A percentile compares a stretch with the other conserved stretches of the same genome.
phyloP scores from a whole-genome alignment of 2,329 filamentous ascomycete species.

The Aspergillus eucalypticola region DNA sequence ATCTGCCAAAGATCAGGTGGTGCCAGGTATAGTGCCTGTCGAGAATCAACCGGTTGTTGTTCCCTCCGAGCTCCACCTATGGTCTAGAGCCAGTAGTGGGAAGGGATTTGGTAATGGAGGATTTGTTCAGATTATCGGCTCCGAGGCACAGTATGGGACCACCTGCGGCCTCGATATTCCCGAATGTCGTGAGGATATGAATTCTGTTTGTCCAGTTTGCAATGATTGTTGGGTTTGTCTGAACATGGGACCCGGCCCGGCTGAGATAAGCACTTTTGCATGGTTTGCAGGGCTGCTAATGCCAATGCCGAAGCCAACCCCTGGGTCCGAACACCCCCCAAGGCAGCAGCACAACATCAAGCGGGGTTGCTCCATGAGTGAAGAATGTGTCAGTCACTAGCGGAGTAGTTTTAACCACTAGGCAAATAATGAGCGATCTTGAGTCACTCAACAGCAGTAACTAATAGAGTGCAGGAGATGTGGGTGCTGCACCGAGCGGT shows the following conservation, averaged over 20 bases:
- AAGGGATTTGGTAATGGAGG: background rate
- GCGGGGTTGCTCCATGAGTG: background rate
- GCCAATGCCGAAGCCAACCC: background rate
- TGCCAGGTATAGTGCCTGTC: constrained; percentile 5
- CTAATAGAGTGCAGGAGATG: background rate
- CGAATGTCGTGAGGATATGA: constrained; percentile 3
- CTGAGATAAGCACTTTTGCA: constrained; percentile 1
- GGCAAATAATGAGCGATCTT: background rate
- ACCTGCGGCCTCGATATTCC: constrained; percentile 13
- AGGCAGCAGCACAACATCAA: background rate
- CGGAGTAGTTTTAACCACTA: background rate
- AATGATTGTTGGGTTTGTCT: constrained; percentile 14
- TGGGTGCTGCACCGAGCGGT: background rate
- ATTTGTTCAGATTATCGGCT: background rate
- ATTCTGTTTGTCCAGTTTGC: constrained; percentile 19
- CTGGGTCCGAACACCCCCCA: background rate
- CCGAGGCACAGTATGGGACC: constrained; percentile 21
- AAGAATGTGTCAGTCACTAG: background rate
- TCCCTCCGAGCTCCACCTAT: constrained; percentile 14
- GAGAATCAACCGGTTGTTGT: background rate
- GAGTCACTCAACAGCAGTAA: background rate
- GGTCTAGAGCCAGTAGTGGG: background rate
- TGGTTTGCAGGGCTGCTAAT: background rate
- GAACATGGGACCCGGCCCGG: background rate
- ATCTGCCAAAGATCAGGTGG: constrained; percentile 20